Conservation (phyloP, 768 basidiomycete genomes). For the Lactarius sp. region DNA sequence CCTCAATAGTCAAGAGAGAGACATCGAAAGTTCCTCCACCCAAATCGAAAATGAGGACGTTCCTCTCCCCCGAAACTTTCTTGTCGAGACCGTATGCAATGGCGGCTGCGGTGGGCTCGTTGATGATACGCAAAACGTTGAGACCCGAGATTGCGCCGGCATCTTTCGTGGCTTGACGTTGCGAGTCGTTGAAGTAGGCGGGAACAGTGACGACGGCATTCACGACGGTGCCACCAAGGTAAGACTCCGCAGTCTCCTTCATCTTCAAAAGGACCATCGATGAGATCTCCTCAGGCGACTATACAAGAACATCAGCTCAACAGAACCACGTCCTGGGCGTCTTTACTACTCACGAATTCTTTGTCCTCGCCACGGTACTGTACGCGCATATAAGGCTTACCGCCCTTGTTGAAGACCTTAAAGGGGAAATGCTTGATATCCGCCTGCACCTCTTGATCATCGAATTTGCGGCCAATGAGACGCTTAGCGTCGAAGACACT, state of each 20-base stretch:
- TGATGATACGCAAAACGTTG: constrained; percentile 97
- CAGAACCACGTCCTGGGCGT: background rate
- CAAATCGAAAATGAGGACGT: constrained; percentile 97
- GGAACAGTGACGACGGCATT: constrained; percentile 97
- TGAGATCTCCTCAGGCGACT: constrained; percentile 96
- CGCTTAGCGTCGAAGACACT: constrained; percentile 98
- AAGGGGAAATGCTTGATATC: constrained; percentile 94
- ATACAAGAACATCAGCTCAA: constrained; percentile 28
- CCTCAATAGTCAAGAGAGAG: constrained; percentile 91
- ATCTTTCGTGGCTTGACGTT: constrained; percentile 98
- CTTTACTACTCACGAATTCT: constrained; percentile 65
- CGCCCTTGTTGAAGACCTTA: constrained; percentile 77
- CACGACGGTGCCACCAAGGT: constrained; percentile 76
- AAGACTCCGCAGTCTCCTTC: constrained; percentile 98
- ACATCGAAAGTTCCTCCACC: constrained; percentile 99
- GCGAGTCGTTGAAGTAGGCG: constrained; percentile 99
- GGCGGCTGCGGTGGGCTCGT: constrained; percentile 97
- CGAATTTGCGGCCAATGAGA: constrained; percentile 91
- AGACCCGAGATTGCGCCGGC: constrained; percentile 92
- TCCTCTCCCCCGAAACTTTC: constrained; percentile 83
- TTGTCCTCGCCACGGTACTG: constrained; percentile 92
- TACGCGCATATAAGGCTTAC: constrained; percentile 86
- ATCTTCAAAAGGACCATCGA: constrained; percentile 97
- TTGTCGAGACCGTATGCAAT: constrained; percentile 99
- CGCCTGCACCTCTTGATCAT: constrained; percentile 77